Evolutionary conservation across 2,329 filamentous ascomycete species (phyloP), one percentile per base, ranked within the genome.

Genomic region (Xylaria hypoxylon): DNA sequence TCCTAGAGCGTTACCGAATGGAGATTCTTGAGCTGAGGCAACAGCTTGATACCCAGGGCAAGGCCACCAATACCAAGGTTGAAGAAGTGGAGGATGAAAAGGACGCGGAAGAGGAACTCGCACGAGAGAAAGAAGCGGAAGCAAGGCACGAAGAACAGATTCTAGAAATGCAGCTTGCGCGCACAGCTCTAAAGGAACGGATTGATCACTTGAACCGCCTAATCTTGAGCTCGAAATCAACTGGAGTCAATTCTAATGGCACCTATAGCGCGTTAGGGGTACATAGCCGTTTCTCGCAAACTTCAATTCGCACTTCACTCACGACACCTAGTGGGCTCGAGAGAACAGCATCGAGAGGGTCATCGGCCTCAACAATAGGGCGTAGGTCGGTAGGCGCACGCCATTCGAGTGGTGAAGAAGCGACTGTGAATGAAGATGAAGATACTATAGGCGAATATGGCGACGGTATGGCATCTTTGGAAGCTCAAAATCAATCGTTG

Each of bases 191-290:
- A 61, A 99, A 98, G 79, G 96, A 99, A 82, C 90, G 96, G 33
- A 99, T 99, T 73, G 94, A 97, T 77, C 96, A 99, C 79, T 85
- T 99, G 52, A 99, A 98, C 80, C 90, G 95, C 53, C 84, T 99
- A 56, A 98, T 99, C 70, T 82, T 99, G 66, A 97, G 93, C 77
- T 98, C 95, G 17, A 97, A 97, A 77, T 98, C 95, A 5, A 92
- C 93, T 5, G 96, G 96, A 5, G 96, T 99, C 62, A 99, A 99
- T 79, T 86, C 84, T 35, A 90, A 90, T 71, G 90, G 91, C 24
- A 89, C 90, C 1, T 89, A 89, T 71, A 92, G 90, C 72, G 86
- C 90, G 1, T 82, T 93, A 68, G 86, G 90, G 63, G 85, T 86
- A 72, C 86, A 91, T 71, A 85, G 85, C 10, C 85, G 89, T 51